A percentile compares a stretch with the other conserved stretches of the same genome.
These are phyloP conservation scores for Pistacia integerrima DNA, from an alignment of 345 rosid species.

Conservation along the genomic window DNA sequence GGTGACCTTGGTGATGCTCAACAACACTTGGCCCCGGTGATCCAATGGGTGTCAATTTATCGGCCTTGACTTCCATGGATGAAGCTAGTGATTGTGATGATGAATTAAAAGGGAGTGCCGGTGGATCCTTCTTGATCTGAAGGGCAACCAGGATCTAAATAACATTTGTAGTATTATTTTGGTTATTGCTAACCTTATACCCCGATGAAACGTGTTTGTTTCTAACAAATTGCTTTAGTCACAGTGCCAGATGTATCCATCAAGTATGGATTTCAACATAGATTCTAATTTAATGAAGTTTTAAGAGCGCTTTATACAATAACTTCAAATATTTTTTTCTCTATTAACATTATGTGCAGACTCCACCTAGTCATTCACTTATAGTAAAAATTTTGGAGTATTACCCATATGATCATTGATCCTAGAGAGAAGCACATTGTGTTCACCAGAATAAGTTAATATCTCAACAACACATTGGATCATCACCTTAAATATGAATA, in stretches of 20 bases:
- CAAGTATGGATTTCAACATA: neutral
- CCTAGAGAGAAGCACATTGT: neutral
- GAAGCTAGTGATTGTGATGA: slow-evolving; percentile 13
- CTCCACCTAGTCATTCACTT: too few species aligned
- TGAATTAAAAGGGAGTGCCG: neutral
- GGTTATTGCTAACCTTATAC: slow-evolving; percentile 29
- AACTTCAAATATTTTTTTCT: too few species aligned
- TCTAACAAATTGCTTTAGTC: neutral
- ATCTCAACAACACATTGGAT: neutral
- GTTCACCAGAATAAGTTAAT: neutral
- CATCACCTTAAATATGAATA: neutral
- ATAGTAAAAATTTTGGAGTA: too few species aligned
- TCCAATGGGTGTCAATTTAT: neutral
- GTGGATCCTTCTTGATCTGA: slow-evolving; percentile 9
- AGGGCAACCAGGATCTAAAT: slow-evolving; percentile 29
- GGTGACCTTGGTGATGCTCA: neutral
- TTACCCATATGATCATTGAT: too few species aligned
- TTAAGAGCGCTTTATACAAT: too few species aligned
- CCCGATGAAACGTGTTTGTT: neutral
- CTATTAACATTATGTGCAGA: too few species aligned
- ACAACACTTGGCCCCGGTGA: slow-evolving; percentile 9
- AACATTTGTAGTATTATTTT: slow-evolving; percentile 31
- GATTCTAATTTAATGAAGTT: too few species aligned
- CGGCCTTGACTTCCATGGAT: slow-evolving; percentile 10
- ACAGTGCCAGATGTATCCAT: neutral